Base-by-base conservation (phyloP, 2,329 filamentous ascomycete genomes). In the Rhexocercosporidium sp. region DNA sequence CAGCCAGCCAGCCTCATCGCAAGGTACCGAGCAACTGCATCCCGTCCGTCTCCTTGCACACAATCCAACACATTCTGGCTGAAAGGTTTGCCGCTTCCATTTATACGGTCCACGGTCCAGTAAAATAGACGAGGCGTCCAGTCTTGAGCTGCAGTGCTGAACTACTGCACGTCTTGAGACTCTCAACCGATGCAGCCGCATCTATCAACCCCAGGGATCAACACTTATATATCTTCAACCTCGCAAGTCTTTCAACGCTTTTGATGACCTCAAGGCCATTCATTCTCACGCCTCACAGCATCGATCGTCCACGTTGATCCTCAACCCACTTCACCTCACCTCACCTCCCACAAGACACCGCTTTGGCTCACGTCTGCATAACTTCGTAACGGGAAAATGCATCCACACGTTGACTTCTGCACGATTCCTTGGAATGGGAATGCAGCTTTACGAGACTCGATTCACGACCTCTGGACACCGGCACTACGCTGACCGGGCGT, bases 221-320 rank as follows among this genome's bases (percentile, higher is more conserved):
- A 31, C 14, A 37, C 29, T 31, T 44, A 59, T 59, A 61, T 22
- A 49, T 31, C 18, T 3, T 29, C 27, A 18, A 14, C 8, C 14
- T 37, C 14, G 41, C 41, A 25, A 49, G 39, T 47, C n/a, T n/a
- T n/a, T 34, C 25, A 34, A 39, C 25, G 7, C 12, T 31, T 47
- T 25, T 61, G 25, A 18, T 14, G 27, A 8, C 29, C 44, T 37
- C 6, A 25, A 37, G 9, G 29, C 29, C 34, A 22, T 61, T 16
- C 14, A 61, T 31, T 47, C n/a, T 62, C 31, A 39, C 47, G 44
- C 59, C 59, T 51, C 47, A 54, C 31, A 29, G n/a, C 34, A 51
- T 16, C 22, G 47, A 62, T 62, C 60, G n/a, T 20, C 60, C 34
- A 29, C 47, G n/a, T 41, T 41, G 31, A 57, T 18, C 54, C 29